Evolutionary conservation across 2,329 filamentous ascomycete genomes (phyloP), one percentile per base, ranked within the genome.

Genomic region (Fusarium virguliforme): DNA sequence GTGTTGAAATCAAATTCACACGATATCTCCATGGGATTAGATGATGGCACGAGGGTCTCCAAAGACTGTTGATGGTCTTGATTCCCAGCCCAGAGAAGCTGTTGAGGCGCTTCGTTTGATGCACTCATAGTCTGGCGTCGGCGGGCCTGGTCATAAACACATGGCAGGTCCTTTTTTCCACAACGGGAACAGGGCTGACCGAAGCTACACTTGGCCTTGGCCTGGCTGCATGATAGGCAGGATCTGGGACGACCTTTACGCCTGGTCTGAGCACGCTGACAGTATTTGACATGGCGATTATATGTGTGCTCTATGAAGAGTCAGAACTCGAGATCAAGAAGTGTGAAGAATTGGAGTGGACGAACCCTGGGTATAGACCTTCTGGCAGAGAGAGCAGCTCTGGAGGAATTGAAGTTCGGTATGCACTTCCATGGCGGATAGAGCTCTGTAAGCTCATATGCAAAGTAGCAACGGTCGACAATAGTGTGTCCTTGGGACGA

Each of bases 231-330:
- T 0, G 66, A 37, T 3, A 58, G 1, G 15, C 76, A 78, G 4
- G 76, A 76, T 18, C 56, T 76, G 1, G 64, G 75, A 0, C 76
- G 68, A 0, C 76, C 76, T 10, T 76, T 78, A 4, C 76, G 74
- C 12, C 43, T 70, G 0, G 7, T n/a, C 15, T 76, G 73, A 1
- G 76, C 76, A 9, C 71, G 71, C 0, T 63, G 71, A 8, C 76
- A 78, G 1, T 78, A 78, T 8, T 68, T 73, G 4, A 77, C 32
- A 38, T 78, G 76, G 0, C 76, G 76, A 13, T 68, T 76, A 24
- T 60, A 77, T 0, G 74, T 56, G 3, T 73, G 58, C 22, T 74
- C 75, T 77, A n/a, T 6, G 1, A 2, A 9, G 1, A 8, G 22
- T 67, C 5, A 72, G 48, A 1, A 3, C 6, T 10, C 3, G 28